Base-by-base conservation (phyloP, 2,329 filamentous ascomycete species). In the Parascedosporium putredinis region DNA sequence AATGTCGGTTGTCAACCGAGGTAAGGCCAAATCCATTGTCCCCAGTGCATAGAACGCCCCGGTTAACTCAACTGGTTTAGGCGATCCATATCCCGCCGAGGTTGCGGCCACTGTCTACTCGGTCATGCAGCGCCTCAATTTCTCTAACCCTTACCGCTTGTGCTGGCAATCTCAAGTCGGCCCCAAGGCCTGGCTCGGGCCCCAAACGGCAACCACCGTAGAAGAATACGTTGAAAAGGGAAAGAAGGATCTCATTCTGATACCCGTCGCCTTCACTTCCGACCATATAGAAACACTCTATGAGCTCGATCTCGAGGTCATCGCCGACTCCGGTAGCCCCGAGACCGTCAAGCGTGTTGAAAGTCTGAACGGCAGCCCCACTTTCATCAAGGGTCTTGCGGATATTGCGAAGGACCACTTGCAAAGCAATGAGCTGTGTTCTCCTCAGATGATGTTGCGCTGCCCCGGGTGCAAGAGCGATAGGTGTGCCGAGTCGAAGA, bases 81-180 rank as follows among this genome's bases (percentile, higher is more conserved):
- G 93, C 53, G 93, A 98, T 60, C 86, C 93, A 1, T 98, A 98
- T 64, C 91, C 93, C 1, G 84, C 88, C 27, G 93, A 98, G 66
- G 93, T 98, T 5, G 91, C 88, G 5, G 93, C 93, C 8, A 98
- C 93, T 0, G 93, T 97, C 7, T 84, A 95, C 62, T 90, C 91
- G 2, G 91, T 98, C n/a, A 96, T 96, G 86, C 80, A 94, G 63
- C 78, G 88, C 45, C 75, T 98, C 12, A 84, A 83, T 27, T 89
- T 93, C 67, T 84, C 81, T 53, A 93, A 98, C 68, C 88, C 86
- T 5, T 97, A 96, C 68, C 83, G 93, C 50, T 75, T 98, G 16
- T 93, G 90, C 61, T 98, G 93, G 93, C 93, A 98, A 67, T 96
- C 90, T 4, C 93, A 98, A 68, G 93, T 98, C 55, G 93, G 94